phyloP scores from a whole-genome alignment of 495 filamentous ascomycete genomes.

The Annulohypoxylon stygium region DNA sequence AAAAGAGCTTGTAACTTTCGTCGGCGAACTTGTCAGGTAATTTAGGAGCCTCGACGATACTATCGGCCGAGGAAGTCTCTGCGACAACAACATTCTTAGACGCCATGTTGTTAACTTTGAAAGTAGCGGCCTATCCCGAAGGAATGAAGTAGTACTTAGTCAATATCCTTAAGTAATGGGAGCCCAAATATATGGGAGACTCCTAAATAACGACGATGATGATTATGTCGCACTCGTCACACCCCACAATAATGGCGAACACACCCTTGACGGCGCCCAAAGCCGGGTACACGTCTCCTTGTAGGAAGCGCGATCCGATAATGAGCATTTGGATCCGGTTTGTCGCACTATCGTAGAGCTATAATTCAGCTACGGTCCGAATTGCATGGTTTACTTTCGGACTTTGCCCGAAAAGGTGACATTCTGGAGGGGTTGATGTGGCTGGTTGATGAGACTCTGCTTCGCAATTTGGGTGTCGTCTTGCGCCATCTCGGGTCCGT shows the following conservation, averaged over 20 bases:
- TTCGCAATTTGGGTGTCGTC: conserved; percentile 32
- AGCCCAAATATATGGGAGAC: conserved; percentile 13
- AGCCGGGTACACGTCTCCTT: conserved; percentile 20
- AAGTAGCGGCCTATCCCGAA: conserved; percentile 7
- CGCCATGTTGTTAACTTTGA: conserved; percentile 13
- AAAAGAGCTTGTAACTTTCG: conserved; percentile 61
- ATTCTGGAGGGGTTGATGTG: conserved; percentile 18
- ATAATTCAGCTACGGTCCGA: conserved; percentile 5
- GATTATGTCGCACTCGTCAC: conserved; percentile 18
- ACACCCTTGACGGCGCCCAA: conserved; percentile 22
- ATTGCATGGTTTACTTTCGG: conserved; percentile 16
- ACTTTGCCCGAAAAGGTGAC: conserved; percentile 21
- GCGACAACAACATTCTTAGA: conserved; percentile 20
- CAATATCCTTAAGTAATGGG: neutral
- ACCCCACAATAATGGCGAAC: conserved; percentile 34
- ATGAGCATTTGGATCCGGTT: neutral
- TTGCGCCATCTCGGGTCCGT: conserved; percentile 41
- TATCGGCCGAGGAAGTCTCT: conserved; percentile 19
- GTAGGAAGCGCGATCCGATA: conserved; percentile 21
- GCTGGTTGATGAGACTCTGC: conserved; percentile 26
- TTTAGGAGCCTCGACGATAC: conserved; percentile 42
- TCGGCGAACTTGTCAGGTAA: conserved; percentile 58
- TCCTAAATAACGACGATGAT: neutral
- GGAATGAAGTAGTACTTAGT: neutral
- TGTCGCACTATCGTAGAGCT: conserved; percentile 2